These are phyloP conservation scores for Colletotrichum sp. DNA, from an alignment of 2,329 filamentous ascomycete species.

Conservation along the genomic window DNA sequence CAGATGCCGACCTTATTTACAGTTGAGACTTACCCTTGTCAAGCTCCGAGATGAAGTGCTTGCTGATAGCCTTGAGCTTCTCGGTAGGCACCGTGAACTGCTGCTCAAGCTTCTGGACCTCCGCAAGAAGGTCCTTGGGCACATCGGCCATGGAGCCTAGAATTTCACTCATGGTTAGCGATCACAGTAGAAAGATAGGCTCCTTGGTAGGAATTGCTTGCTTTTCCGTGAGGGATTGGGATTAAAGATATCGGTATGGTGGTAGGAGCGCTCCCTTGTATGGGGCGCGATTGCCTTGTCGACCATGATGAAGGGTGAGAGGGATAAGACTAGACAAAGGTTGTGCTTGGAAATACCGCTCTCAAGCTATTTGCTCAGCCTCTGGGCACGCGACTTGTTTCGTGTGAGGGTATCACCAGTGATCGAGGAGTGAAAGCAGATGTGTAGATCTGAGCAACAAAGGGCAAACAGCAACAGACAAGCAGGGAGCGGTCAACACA, in stretches of 20 bases:
- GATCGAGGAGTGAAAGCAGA: background rate
- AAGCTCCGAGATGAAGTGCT: slow-evolving; percentile 89
- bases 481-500: slow-evolving; percentile 9
- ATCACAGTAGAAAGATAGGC: background rate
- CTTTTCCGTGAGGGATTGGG: slow-evolving; percentile 15
- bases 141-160: slow-evolving; percentile 90
- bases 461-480: slow-evolving; percentile 8
- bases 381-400: background rate
- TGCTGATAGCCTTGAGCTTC: slow-evolving; percentile 88
- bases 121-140: slow-evolving; percentile 78
- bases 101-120: slow-evolving; percentile 85
- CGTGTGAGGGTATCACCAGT: slow-evolving; percentile 1
- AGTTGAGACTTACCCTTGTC: slow-evolving; percentile 68
- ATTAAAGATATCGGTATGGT: slow-evolving; percentile 15
- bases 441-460: background rate
- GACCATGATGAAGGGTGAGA: background rate
- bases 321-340: background rate
- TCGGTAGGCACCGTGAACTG: slow-evolving; percentile 77
- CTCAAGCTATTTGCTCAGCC: background rate
- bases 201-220: background rate
- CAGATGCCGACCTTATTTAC: background rate
- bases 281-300: slow-evolving; percentile 22
- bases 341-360: background rate
- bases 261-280: slow-evolving; percentile 21
- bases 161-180: slow-evolving; percentile 17